Base-by-base conservation (phyloP, 2,329 filamentous ascomycete species). In the Dactylonectria estremocensis region DNA sequence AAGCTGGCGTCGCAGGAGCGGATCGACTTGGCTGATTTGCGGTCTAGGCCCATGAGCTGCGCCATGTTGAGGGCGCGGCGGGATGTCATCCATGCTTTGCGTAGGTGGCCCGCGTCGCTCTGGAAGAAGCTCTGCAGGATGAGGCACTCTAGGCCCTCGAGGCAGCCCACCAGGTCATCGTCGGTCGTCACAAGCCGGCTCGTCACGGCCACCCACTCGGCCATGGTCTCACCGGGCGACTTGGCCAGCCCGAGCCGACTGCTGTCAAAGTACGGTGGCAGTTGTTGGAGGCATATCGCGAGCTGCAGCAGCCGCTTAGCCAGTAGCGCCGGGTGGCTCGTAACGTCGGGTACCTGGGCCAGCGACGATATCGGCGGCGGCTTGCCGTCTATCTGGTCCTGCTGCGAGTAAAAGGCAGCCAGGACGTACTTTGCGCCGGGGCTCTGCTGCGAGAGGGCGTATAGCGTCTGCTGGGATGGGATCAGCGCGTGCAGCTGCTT, bases 101-200 rank as follows among this genome's bases (percentile, higher is more conserved):
- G 83, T 2, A 89, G 78, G 50, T 87, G 88, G 1, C 88, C 88
- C 0, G 81, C 82, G 63, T 89, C 88, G 43, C 82, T 80, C 59
- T 88, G 84, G 70, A 84, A 88, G 59, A 86, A 75, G 18, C 81
- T 80, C 43, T 87, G 80, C 0, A 90, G 75, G 22, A 85, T 73
- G 0, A 90, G 77, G 57, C 85, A 85, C 74, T 89, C 85, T 1
- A 90, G 73, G 2, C 87, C 87, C 72, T 90, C 87, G 1, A 85
- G 72, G 3, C 83, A 86, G 22, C 84, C 83, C 1, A 87, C 76
- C 4, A 90, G 77, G 45, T 87, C 84, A 50, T 89, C 86, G 43
- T 88, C 84, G 4, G 81, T 82, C 0, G 84, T 85, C 3, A 90
- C 84, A 5, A 83, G 76, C 5, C 79, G 77, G 3, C 74, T 72